phyloP scores from a whole-genome alignment of 257 asterid species.

The Eustoma russellianum region DNA sequence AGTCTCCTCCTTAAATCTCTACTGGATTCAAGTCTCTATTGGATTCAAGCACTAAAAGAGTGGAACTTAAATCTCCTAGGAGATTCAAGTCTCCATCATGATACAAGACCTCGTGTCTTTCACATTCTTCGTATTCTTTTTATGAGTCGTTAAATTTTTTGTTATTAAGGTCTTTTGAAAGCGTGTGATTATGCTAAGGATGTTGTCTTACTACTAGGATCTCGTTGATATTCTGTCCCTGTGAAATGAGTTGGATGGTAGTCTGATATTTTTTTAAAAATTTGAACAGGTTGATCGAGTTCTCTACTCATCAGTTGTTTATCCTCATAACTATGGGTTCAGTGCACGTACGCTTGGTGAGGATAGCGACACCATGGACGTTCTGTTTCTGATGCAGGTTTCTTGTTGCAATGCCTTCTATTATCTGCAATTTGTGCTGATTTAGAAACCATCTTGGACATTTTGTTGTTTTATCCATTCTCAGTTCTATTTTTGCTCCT shows the following conservation, averaged over 20 bases:
- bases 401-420: constrained; percentile 4
- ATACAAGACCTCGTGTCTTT: no score
- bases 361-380: constrained; percentile 89
- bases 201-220: background rate
- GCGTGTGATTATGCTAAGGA: no score
- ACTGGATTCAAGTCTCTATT: no score
- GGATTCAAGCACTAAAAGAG: no score
- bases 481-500: background rate
- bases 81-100: no score
- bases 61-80: no score
- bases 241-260: constrained; percentile 1
- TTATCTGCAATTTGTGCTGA: background rate
- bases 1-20: no score
- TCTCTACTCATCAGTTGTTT: constrained; percentile 89
- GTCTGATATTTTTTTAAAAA: constrained; percentile 3
- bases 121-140: no score
- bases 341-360: constrained; percentile 83
- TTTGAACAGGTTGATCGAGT: constrained; percentile 75
- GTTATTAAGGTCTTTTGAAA: no score
- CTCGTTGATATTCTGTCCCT: background rate
- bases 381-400: constrained; percentile 88
- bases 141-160: no score
- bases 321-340: constrained; percentile 94
- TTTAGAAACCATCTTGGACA: no score
- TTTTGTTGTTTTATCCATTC: no score